Evolutionary conservation across 129 eudicot genomes (phyloP).

Genomic region (Glebionis coronaria): DNA sequence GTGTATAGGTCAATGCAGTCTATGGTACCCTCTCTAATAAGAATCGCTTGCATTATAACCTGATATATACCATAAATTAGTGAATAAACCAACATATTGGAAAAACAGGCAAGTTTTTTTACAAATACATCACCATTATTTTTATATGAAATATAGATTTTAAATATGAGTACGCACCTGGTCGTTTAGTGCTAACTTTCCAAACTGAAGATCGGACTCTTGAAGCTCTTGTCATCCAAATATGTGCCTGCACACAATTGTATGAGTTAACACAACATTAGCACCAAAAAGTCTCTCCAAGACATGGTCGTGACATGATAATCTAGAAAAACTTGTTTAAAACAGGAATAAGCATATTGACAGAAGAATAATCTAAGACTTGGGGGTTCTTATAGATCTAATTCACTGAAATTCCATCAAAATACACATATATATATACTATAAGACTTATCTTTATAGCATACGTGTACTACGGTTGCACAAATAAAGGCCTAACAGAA

Average conservation of each 20-base stretch:
- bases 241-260: slow-evolving; percentile 47
- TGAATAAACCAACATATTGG: background rate
- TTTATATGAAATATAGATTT: too few species aligned
- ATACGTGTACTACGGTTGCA: too few species aligned
- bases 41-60: slow-evolving; percentile 92
- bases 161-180: slow-evolving; percentile 35
- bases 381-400: too few species aligned
- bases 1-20: too few species aligned
- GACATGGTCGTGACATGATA: slow-evolving; percentile 2
- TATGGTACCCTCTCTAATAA: too few species aligned
- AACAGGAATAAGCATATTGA: background rate
- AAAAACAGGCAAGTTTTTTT: background rate
- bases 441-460: too few species aligned
- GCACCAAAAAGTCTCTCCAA: background rate
- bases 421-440: background rate
- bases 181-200: slow-evolving; percentile 81
- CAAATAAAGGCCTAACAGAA: too few species aligned
- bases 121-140: too few species aligned
- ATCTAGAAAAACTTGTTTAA: background rate
- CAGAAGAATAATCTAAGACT: background rate
- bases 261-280: slow-evolving; percentile 1
- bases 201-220: slow-evolving; percentile 79
- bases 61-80: slow-evolving; percentile 21
- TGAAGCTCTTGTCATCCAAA: slow-evolving; percentile 85
- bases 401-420: too few species aligned